Base-by-base conservation (phyloP, 106 monocot species). In the Dendrobium officinale region DNA sequence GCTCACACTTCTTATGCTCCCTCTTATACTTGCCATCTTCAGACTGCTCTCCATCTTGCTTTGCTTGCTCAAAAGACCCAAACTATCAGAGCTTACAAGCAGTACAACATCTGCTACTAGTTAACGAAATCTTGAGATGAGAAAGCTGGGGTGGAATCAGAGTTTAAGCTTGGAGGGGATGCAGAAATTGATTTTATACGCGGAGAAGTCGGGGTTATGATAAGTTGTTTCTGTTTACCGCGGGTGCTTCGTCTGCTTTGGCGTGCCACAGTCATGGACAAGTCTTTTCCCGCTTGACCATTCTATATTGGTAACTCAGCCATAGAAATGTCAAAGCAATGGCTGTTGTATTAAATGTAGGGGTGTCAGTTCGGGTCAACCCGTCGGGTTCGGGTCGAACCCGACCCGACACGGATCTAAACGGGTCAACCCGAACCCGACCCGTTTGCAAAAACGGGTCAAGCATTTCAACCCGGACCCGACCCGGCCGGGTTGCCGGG, bases 1-100 rank as follows among this genome's bases (percentile, higher is more conserved):
- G 64, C 72, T 67, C 77, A 82, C 45, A 48, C 83, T 47, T 17
- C 78, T 72, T 55, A 76, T 48, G 76, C 76, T 76, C 76, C 76
- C 76, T 76, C 49, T 16, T 47, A 48, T 76, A 49, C 76, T 76
- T 9, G 48, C 47, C 76, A 76, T 26, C 27, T 49, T 76, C 26
- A 76, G 24, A 27, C 42, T 26, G 76, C 76, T 15, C 45, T 76
- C 76, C 76, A 76, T 76, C 27, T 27, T 74, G 15, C 42, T 74
- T 74, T 33, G 11, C 33, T 29, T 37, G 29, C 70, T 26, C 64
- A 24, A 70, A 37, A 16, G 29, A 70, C 37, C 33, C 70, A 70
- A 70, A 2, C 37, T 37, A 15, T 37, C 37, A 13, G 29, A 70
- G 37, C 70, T 70, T 70, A 37, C 13, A 70, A 15, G 37, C 9